phyloP scores from a whole-genome alignment of 140 eudicot genomes.

The Senecio squalidus region DNA sequence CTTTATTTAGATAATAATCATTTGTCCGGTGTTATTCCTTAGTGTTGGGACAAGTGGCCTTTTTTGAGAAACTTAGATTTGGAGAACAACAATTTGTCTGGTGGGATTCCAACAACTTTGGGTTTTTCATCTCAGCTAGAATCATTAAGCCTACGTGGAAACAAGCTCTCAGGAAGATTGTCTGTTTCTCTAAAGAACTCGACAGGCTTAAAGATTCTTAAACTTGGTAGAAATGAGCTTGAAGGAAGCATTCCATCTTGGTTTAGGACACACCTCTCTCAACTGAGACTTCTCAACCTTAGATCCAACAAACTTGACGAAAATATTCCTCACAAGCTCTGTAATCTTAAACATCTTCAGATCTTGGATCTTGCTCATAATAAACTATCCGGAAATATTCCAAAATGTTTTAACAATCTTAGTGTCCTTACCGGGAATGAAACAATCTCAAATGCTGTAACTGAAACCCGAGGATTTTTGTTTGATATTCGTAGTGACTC shows the following conservation, averaged over 20 bases:
- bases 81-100: constrained; percentile 14
- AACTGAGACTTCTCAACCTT: constrained; percentile 23
- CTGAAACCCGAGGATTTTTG: not conserved
- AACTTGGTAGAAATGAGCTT: constrained; percentile 27
- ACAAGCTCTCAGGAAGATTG: constrained; percentile 6
- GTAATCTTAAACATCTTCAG: constrained; percentile 24
- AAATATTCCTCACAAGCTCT: constrained; percentile 14
- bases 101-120: constrained; percentile 16
- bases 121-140: not conserved
- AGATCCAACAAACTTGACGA: constrained; percentile 29
- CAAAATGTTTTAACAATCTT: constrained; percentile 28
- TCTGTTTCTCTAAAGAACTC: constrained; percentile 6
- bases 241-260: constrained; percentile 30
- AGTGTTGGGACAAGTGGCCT: constrained; percentile 12
- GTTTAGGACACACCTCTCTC: constrained; percentile 10
- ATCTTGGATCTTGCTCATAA: constrained; percentile 40
- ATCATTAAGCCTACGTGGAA: constrained; percentile 5
- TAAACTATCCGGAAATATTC: constrained; percentile 30
- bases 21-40: constrained; percentile 35
- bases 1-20: constrained; percentile 33
- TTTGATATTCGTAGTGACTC: not conserved
- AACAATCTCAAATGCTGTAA: not conserved
- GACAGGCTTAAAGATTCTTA: not conserved
- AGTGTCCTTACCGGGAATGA: constrained; percentile 5
- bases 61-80: constrained; percentile 1